Percentiles rank a stretch among this genome's conserved stretches.
Conservation (phyloP, 768 basidiomycete genomes). For the Boletus coccyginus region DNA sequence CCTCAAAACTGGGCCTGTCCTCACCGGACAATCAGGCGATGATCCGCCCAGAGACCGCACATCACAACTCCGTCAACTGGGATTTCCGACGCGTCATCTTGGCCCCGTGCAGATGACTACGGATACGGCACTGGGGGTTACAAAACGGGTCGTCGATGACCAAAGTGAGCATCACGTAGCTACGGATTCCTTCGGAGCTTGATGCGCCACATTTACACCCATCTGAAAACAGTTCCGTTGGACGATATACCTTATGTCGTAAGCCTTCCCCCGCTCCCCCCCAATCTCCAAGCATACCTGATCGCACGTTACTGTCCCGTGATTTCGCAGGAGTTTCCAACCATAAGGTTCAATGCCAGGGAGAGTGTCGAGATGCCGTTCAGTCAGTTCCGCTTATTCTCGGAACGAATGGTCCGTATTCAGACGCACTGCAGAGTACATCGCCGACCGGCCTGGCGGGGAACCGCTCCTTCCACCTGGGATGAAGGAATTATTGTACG, state of each 20-base stretch:
- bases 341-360: constrained; percentile 79
- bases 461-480: constrained; percentile 83
- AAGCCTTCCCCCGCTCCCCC: constrained; percentile 19
- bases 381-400: constrained; percentile 46
- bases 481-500: constrained; percentile 82
- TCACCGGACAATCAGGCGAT: constrained; percentile 57
- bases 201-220: not conserved
- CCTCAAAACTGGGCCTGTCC: not conserved
- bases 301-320: not conserved
- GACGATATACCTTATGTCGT: constrained; percentile 73
- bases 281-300: not conserved
- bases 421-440: constrained; percentile 41
- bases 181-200: not conserved
- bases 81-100: constrained; percentile 84
- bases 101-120: constrained; percentile 97
- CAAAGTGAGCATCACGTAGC: constrained; percentile 41
- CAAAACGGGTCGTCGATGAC: constrained; percentile 78
- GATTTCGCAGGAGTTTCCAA: constrained; percentile 74
- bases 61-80: constrained; percentile 77
- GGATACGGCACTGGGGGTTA: constrained; percentile 92
- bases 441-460: constrained; percentile 40
- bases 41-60: constrained; percentile 96
- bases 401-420: not conserved
- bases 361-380: constrained; percentile 99
- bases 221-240: constrained; percentile 47